A percentile compares a stretch with the other conserved stretches of the same genome.
These are phyloP conservation scores for Ceriops tagal DNA, from an alignment of 345 rosid species.

Conservation along the genomic window DNA sequence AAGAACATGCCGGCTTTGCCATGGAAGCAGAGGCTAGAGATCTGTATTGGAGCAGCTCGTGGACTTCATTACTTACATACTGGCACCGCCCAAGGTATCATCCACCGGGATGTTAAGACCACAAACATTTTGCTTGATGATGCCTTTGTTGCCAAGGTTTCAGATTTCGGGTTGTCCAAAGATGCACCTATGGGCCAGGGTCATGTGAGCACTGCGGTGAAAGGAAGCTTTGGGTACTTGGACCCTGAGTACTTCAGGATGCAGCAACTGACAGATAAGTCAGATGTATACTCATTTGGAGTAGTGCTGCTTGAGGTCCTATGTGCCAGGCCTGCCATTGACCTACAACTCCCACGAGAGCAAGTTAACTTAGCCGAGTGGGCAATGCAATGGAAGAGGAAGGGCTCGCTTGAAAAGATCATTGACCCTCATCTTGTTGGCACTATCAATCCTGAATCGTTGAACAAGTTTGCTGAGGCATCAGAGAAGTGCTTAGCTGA, in stretches of 20 bases:
- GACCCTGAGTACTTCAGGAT: constrained; percentile 11
- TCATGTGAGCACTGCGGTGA: constrained; percentile 15
- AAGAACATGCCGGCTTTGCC: not conserved
- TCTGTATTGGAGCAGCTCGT: constrained; percentile 11
- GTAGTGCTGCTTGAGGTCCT: constrained; percentile 7
- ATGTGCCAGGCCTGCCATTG: constrained; percentile 6
- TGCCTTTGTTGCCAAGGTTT: constrained; percentile 10
- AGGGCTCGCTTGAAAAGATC: constrained; percentile 10
- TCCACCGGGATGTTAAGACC: constrained; percentile 14
- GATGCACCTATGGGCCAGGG: not conserved
- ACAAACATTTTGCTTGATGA: constrained; percentile 12
- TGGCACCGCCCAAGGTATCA: constrained; percentile 4
- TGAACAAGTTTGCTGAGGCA: constrained; percentile 12
- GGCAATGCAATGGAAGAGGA: constrained; percentile 13
- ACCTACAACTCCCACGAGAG: constrained; percentile 5
- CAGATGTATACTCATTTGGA: not conserved
- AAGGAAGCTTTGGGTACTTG: constrained; percentile 11
- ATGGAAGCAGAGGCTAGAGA: constrained; percentile 15
- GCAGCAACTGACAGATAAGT: constrained; percentile 7
- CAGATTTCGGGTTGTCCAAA: constrained; percentile 13
- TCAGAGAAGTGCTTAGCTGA: constrained; percentile 15
- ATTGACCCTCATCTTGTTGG: constrained; percentile 5
- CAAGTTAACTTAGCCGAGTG: constrained; percentile 13
- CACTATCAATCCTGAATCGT: not conserved
- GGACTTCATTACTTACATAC: constrained; percentile 15